These are phyloP conservation scores for Plasmodium falciparum DNA, from an alignment of 169 alveolate species.

Conservation along the genomic window DNA sequence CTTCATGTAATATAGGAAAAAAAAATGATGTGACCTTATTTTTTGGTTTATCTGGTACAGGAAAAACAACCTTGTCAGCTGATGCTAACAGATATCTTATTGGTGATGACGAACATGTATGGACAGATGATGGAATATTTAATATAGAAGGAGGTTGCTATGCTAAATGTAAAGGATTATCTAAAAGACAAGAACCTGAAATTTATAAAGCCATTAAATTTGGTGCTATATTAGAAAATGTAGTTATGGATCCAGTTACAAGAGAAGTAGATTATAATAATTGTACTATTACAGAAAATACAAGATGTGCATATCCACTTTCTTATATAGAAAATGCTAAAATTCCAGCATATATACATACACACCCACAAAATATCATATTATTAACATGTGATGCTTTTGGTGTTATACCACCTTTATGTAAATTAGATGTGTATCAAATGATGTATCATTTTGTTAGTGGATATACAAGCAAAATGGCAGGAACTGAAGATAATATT, in stretches of 20 bases:
- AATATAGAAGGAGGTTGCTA: slow-evolving; percentile 99
- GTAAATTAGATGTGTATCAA: slow-evolving; percentile 91
- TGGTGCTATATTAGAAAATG: slow-evolving; percentile 94
- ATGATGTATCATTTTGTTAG: slow-evolving; percentile 96
- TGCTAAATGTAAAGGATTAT: slow-evolving; percentile 93
- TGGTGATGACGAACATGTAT: slow-evolving; percentile 99
- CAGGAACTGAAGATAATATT: slow-evolving; percentile 96
- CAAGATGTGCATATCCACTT: slow-evolving; percentile 95
- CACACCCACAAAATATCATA: slow-evolving; percentile 95
- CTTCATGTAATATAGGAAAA: slow-evolving; percentile 96
- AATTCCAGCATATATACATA: slow-evolving; percentile 94
- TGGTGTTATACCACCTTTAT: slow-evolving; percentile 97
- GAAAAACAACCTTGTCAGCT: slow-evolving; percentile 97
- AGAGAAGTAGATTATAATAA: slow-evolving; percentile 94
- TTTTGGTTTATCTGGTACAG: slow-evolving; percentile 98
- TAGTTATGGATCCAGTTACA: slow-evolving; percentile 88
- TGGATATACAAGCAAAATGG: slow-evolving; percentile 97
- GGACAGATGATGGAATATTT: slow-evolving; percentile 97
- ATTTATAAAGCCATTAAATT: slow-evolving; percentile 93
- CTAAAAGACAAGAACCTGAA: slow-evolving; percentile 96
- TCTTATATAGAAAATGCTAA: slow-evolving; percentile 93
- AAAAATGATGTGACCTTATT: slow-evolving; percentile 95
- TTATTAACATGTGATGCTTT: slow-evolving; percentile 96
- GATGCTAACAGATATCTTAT: slow-evolving; percentile 94
- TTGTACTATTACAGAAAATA: slow-evolving; percentile 93